Percentiles rank a stretch among this genome's conserved stretches.
These are phyloP conservation scores for Dillenia turbinata DNA, from an alignment of 164 flowering plant species.

Conservation along the genomic window DNA sequence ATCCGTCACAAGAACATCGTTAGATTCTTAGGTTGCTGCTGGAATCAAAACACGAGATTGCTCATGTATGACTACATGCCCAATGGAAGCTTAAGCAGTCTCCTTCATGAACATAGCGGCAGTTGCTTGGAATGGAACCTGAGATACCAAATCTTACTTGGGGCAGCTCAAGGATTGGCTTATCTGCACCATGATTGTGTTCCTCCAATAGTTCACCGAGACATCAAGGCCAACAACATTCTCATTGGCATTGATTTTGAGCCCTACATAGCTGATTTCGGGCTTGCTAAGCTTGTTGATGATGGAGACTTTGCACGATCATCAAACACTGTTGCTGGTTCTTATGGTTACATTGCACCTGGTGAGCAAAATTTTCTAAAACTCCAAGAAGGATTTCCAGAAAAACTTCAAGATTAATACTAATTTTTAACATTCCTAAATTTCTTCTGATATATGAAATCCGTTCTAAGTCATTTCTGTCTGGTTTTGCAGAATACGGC, in stretches of 20 bases:
- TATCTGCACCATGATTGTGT: constrained; percentile 86
- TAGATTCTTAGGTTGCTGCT: constrained; percentile 71
- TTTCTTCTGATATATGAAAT: background rate
- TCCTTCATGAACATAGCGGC: constrained; percentile 58
- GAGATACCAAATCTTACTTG: constrained; percentile 57
- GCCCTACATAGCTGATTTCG: constrained; percentile 87
- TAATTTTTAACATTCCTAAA: background rate
- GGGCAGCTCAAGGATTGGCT: constrained; percentile 78
- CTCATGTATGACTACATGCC: constrained; percentile 89
- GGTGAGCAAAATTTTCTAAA: constrained; percentile 32
- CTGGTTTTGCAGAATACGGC: constrained; percentile 61
- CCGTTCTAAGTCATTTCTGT: background rate
- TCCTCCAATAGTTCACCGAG: constrained; percentile 80
- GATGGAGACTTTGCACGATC: constrained; percentile 55
- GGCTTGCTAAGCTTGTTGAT: constrained; percentile 80
- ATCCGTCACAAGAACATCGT: constrained; percentile 87
- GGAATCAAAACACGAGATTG: constrained; percentile 58
- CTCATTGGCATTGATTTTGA: constrained; percentile 77
- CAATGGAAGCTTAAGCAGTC: constrained; percentile 74
- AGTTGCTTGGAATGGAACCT: constrained; percentile 62
- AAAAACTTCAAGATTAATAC: background rate
- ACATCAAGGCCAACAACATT: constrained; percentile 83
- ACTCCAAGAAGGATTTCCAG: background rate
- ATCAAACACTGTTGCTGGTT: constrained; percentile 75
- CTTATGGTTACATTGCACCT: constrained; percentile 87